Evolutionary conservation across 1,284 basidiomycete species (phyloP).

Genomic region (Microbotryum intermedium): DNA sequence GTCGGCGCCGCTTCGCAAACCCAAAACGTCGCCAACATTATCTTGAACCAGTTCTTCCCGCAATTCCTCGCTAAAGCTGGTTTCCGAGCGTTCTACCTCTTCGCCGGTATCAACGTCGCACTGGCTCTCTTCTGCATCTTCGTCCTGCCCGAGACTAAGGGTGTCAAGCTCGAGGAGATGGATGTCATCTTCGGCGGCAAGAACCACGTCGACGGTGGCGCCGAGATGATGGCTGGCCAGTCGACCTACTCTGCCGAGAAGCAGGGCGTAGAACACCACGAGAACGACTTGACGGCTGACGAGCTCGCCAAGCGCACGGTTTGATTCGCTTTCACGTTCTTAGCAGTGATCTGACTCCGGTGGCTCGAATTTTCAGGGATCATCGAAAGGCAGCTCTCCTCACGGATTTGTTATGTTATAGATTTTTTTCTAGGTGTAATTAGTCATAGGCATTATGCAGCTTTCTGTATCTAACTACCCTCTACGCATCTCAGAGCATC

Average conservation of each 20-base stretch:
- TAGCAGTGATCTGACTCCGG: no score
- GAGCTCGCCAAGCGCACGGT: no score
- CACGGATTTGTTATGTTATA: no score
- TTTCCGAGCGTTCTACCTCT: conserved; percentile 2
- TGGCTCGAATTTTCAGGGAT: no score
- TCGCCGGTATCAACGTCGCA: conserved; percentile 3
- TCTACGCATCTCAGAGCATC: no score
- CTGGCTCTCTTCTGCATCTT: conserved; percentile 18
- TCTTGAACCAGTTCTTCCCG: conserved; percentile 26
- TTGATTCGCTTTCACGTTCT: no score
- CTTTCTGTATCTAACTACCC: no score
- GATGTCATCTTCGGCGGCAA: conserved; percentile 16
- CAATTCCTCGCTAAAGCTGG: background rate
- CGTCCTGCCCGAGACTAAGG: conserved; percentile 26
- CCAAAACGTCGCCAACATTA: conserved; percentile 23
- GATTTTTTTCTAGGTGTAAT: no score
- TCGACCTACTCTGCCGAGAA: background rate
- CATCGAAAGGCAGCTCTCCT: no score
- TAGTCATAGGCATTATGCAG: no score
- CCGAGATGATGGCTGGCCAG: background rate
- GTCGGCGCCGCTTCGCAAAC: conserved; percentile 23
- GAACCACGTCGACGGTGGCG: background rate
- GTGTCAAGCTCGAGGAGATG: conserved; percentile 24
- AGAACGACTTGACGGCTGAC: no score
- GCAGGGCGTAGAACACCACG: no score